Evolutionary conservation across 495 filamentous ascomycete species (phyloP).

Genomic region (Lophium mytilinum): DNA sequence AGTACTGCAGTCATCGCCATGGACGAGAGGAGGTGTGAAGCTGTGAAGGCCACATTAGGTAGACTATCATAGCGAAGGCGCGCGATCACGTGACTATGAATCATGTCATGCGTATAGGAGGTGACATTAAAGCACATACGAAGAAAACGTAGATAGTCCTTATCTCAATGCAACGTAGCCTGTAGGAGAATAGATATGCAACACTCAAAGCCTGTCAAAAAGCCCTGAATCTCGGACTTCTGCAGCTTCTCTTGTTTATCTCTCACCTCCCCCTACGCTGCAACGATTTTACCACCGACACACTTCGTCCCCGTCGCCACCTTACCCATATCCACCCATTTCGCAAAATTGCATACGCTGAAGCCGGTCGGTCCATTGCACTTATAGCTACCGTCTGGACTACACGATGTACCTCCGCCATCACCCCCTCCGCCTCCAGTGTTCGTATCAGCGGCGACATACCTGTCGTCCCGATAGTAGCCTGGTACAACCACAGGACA

Average conservation of each 20-base stretch:
- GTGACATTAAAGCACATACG: too few species aligned
- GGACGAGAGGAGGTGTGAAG: too few species aligned
- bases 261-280: neutral
- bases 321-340: neutral
- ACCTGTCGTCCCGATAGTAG: neutral
- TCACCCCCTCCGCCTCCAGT: slow-evolving; percentile 10
- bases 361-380: neutral
- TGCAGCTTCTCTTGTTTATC: neutral
- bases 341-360: neutral
- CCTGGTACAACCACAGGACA: neutral
- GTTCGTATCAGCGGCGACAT: neutral
- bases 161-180: too few species aligned
- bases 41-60: too few species aligned
- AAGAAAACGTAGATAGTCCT: too few species aligned
- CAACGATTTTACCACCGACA: neutral
- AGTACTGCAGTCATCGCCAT: too few species aligned
- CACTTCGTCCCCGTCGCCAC: neutral
- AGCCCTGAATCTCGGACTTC: too few species aligned
- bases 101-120: too few species aligned
- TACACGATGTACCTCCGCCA: slow-evolving; percentile 17
- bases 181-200: too few species aligned
- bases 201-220: too few species aligned
- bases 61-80: too few species aligned
- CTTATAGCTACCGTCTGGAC: slow-evolving; percentile 3
- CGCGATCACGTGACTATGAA: too few species aligned